A percentile compares a stretch with the other conserved stretches of the same genome.
These are phyloP conservation scores for Alternaria triticina DNA, from an alignment of 2,329 filamentous ascomycete species.

Conservation along the genomic window DNA sequence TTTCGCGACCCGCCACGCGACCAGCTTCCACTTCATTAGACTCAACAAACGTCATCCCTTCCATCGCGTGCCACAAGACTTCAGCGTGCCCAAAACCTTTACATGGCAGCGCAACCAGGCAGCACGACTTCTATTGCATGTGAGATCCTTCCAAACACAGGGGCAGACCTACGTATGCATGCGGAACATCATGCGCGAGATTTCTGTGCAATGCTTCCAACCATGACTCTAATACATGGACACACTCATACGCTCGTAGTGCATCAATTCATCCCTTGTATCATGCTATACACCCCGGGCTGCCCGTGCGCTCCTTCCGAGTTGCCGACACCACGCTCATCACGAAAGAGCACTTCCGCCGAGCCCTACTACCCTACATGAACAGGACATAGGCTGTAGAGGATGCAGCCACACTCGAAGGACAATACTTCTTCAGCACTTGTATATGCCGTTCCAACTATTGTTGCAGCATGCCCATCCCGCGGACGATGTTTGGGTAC, in stretches of 20 bases:
- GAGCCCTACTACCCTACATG: constrained; percentile 42
- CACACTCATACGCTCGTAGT: neutral
- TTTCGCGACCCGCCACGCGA: neutral
- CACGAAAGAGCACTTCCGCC: constrained; percentile 52
- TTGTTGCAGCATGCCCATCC: constrained; percentile 65
- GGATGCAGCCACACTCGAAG: neutral
- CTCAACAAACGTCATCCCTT: neutral
- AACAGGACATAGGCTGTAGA: neutral
- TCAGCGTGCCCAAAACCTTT: neutral
- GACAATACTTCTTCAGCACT: constrained; percentile 22
- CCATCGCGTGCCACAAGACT: neutral
- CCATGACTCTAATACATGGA: neutral
- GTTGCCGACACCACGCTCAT: constrained; percentile 63
- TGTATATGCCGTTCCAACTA: constrained; percentile 61
- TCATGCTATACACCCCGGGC: neutral
- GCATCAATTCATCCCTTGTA: neutral
- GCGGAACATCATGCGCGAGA: too few species aligned
- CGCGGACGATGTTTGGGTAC: constrained; percentile 54
- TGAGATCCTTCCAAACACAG: too few species aligned
- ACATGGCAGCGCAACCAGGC: neutral
- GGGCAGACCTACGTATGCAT: too few species aligned
- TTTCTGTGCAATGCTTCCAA: too few species aligned
- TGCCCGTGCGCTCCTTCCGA: constrained; percentile 14
- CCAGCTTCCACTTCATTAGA: neutral
- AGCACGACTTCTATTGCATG: neutral